phyloP scores from a whole-genome alignment of 352 stramenopile species.

The Elongisporangium prolatum region DNA sequence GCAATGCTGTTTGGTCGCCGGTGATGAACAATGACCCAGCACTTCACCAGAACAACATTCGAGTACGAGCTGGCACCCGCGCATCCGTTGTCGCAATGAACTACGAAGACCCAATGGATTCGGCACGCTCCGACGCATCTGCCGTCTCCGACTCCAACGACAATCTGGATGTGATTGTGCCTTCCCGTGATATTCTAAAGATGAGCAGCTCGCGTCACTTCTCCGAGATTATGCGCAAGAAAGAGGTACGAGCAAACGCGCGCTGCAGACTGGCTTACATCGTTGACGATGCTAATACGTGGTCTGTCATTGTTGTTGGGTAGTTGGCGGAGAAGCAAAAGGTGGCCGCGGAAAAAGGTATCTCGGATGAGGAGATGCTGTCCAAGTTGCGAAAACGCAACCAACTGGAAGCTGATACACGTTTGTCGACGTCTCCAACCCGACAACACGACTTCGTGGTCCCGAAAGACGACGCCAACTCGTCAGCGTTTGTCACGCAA shows the following conservation, averaged over 20 bases:
- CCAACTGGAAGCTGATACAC: slow-evolving; percentile 59
- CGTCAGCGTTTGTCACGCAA: slow-evolving; percentile 67
- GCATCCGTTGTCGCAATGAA: slow-evolving; percentile 19
- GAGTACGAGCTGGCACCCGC: slow-evolving; percentile 32
- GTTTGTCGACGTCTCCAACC: slow-evolving; percentile 61
- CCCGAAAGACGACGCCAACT: slow-evolving; percentile 36
- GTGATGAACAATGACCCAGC: slow-evolving; percentile 65
- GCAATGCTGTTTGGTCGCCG: slow-evolving; percentile 53
- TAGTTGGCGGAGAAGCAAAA: slow-evolving; percentile 74
- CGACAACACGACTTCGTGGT: slow-evolving; percentile 34
- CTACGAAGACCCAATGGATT: slow-evolving; percentile 35
- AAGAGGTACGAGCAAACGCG: slow-evolving; percentile 68
- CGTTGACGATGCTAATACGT: slow-evolving; percentile 4
- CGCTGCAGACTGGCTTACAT: background rate
- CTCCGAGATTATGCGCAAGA: slow-evolving; percentile 75
- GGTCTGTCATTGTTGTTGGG: background rate
- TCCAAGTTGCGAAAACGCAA: slow-evolving; percentile 72
- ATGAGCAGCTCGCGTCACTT: slow-evolving; percentile 83
- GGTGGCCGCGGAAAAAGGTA: slow-evolving; percentile 68
- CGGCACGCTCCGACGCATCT: slow-evolving; percentile 49
- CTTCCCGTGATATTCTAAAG: slow-evolving; percentile 80
- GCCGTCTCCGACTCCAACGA: slow-evolving; percentile 23
- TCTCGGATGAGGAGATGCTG: slow-evolving; percentile 82
- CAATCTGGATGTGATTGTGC: slow-evolving; percentile 52
- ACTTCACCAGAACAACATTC: slow-evolving; percentile 79